Evolutionary conservation across 108 stramenopile genomes (phyloP), one percentile per base, ranked within the genome.

Genomic region (Nitzschia palea): DNA sequence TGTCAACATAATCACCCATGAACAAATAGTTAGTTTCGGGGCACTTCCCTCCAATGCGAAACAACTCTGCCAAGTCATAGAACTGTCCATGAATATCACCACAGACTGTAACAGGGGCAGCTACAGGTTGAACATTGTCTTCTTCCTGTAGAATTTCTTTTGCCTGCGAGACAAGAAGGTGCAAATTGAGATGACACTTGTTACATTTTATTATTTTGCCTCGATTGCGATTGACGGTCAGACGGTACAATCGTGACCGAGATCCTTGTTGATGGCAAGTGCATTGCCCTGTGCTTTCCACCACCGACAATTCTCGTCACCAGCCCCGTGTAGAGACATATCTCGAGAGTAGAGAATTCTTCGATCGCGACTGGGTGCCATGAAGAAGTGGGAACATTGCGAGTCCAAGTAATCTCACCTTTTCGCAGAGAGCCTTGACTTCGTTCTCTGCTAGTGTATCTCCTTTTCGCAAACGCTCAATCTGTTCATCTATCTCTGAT

Each of bases 21-120:
- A 97, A 95, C 40, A 97, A 67, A 82, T 93, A 97, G 15, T 90
- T 89, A n/a, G 82, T 91, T 27, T 87, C 83, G 4, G 94, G 96
- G 18, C 89, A 86, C 51, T 80, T 77, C 10, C 87, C 89, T 60
- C 88, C 94, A 35, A 89, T 82, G 32, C 86, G 85, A 48, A 97
- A 87, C 17, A 97, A 74, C 60, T 92, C 85, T 20, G 94, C 67
- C 45, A 97, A 73, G 73, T 97, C 97, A 68, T 90, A 97, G 69
- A 95, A 97, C 65, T 97, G 97, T 0, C 96, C 96, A 74, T 97
- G 96, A 34, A 97, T 81, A 70, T 97, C 96, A 26, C 96, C 96
- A 59, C 80, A 81, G n/a, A 81, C 89, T 14, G 93, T 97, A 32
- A 97, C 95, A n/a, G 93, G 95, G 12, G 95, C 89, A 15, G 71